A percentile compares a stretch with the other conserved stretches of the same genome.
Evolutionary conservation across 129 eudicot species (phyloP).

Genomic region (Scalesia atractyloides): DNA sequence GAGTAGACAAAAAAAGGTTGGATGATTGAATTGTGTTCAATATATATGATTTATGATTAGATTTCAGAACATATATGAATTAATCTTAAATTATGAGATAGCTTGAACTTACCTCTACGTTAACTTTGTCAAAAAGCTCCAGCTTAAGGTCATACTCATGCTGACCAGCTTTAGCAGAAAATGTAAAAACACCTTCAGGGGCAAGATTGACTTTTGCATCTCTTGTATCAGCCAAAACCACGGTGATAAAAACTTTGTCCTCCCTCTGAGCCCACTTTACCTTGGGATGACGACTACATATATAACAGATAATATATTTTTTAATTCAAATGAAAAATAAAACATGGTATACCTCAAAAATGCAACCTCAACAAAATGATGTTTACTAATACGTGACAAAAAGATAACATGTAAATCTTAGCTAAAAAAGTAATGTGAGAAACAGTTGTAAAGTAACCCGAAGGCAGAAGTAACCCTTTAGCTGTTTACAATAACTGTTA

Average conservation of each 20-base stretch:
- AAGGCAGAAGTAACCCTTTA: neutral
- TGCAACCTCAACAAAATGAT: neutral
- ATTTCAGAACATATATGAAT: neutral
- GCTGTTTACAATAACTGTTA: neutral
- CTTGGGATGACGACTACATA: conserved; percentile 81
- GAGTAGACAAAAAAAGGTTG: no score
- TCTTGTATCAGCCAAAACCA: conserved; percentile 77
- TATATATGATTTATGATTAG: no score
- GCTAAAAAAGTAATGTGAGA: neutral
- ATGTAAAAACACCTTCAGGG: conserved; percentile 80
- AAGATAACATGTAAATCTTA: neutral
- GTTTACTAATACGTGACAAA: neutral
- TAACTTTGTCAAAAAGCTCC: conserved; percentile 77
- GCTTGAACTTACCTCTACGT: conserved; percentile 60
- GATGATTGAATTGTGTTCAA: no score
- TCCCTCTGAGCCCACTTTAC: conserved; percentile 96
- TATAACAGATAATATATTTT: neutral
- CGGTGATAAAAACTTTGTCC: conserved; percentile 77
- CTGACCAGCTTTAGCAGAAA: conserved; percentile 71
- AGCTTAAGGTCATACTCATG: conserved; percentile 65
- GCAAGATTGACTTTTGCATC: conserved; percentile 79
- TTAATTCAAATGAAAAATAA: neutral
- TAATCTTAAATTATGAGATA: neutral
- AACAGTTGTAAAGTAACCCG: neutral
- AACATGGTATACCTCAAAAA: neutral